Conservation (phyloP, 2,329 filamentous ascomycete species). For the Passalora sequoiae region DNA sequence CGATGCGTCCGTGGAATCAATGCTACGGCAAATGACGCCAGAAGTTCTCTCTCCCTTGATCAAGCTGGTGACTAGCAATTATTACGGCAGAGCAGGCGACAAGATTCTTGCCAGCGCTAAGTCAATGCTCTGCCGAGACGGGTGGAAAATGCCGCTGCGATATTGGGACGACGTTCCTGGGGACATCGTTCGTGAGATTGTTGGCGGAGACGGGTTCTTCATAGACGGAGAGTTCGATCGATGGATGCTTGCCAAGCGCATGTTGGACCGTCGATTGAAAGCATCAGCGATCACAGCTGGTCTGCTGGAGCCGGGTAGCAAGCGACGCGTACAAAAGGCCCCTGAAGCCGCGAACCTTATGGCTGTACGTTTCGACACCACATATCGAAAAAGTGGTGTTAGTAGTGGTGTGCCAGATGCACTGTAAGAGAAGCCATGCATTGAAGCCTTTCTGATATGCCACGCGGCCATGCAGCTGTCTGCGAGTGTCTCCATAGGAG, state of each 20-base stretch:
- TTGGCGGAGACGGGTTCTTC: constrained; percentile 56
- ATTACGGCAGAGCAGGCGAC: constrained; percentile 52
- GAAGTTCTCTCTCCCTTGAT: constrained; percentile 47
- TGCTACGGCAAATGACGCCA: constrained; percentile 52
- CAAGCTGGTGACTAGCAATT: constrained; percentile 51
- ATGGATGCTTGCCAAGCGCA: constrained; percentile 51
- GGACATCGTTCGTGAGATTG: constrained; percentile 54
- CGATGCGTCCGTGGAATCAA: constrained; percentile 50
- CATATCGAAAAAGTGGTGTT: constrained; percentile 45
- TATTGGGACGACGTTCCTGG: constrained; percentile 56
- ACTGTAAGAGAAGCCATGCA: too few relatives aligned
- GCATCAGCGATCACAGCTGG: constrained; percentile 45
- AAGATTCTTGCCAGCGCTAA: constrained; percentile 54
- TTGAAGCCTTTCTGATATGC: too few relatives aligned
- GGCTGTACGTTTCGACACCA: constrained; percentile 50
- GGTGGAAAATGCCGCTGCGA: constrained; percentile 51
- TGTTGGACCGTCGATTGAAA: constrained; percentile 49
- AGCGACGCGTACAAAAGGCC: constrained; percentile 41
- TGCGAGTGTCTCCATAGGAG: too few relatives aligned
- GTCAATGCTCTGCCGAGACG: constrained; percentile 54
- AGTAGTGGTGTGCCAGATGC: constrained; percentile 40
- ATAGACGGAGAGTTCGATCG: constrained; percentile 54
- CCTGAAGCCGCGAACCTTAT: constrained; percentile 46
- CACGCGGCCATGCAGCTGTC: too few relatives aligned
- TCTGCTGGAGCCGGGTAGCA: constrained; percentile 42